Evolutionary conservation across 2,329 filamentous ascomycete genomes (phyloP), one percentile per base, ranked within the genome.

Genomic region (Fusarium kyushuense): DNA sequence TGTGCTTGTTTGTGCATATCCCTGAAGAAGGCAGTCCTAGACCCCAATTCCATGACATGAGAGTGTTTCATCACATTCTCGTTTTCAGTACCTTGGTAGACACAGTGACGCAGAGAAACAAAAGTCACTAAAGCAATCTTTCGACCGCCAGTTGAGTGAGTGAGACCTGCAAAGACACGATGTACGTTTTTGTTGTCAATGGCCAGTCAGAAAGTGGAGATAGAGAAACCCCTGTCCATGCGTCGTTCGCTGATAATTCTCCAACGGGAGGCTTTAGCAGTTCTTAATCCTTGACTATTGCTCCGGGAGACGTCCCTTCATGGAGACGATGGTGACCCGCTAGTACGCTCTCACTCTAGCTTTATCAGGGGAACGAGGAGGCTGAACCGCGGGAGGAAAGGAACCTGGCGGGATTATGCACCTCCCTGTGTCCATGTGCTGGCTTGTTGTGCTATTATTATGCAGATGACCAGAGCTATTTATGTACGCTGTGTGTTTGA

Each of bases 251-350:
- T 51, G 36, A 25, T 51, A 25, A 29, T 40, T 38, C 47, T 51
- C 47, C 47, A 51, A 51, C 47, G 38, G 59, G 36, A 43, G 45
- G 32, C 21, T 57, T 21, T 51, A 40, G 23, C 17, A 40, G 30
- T 17, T 51, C 32, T 25, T 27, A 40, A 51, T 40, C 47, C 47
- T n/a, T 51, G 47, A 40, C 21, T 19, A 45, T 45, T 27, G 42
- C 42, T 45, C 64, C 53, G 35, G 52, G 62, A 66, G 40, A 57
- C 42, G 64, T 48, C 64, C 65, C 58, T 68, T 35, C 35, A 46
- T 54, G 59, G 53, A 57, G 47, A 38, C 38, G 33, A 29, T 40
- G 14, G 47, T 51, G 47, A 23, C 30, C 23, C n/a, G 47, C 47
- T 40, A 51, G 47, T 27, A 32, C n/a, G 47, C 30, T 27, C 32